These are phyloP conservation scores for cucumber (Cucumis sativus) DNA, from an alignment of 306 rosid species.

Conservation along the genomic window Cucumber_9930_V3 NC_026657.2:29802001-29802500, in stretches of 20 bases:
- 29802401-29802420: neutral
- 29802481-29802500: neutral
- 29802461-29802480: neutral
- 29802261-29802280: conserved; percentile 36
- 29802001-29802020: neutral
- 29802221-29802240: neutral
- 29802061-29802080: conserved; percentile 65
- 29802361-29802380: neutral
- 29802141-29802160: neutral
- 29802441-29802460: neutral
- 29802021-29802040: conserved; percentile 55
- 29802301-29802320: conserved; percentile 58
- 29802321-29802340: conserved; percentile 27
- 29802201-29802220: neutral
- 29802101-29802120: neutral
- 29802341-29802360: neutral
- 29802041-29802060: conserved; percentile 77
- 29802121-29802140: neutral
- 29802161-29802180: conserved; percentile 1
- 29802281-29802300: conserved; percentile 78
- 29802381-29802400: neutral
- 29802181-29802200: neutral
- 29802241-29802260: conserved; percentile 33
- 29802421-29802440: neutral
- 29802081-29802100: conserved; percentile 45